Base-by-base conservation (phyloP, 2,329 filamentous ascomycete genomes). In the Ceratocystis destructans region DNA sequence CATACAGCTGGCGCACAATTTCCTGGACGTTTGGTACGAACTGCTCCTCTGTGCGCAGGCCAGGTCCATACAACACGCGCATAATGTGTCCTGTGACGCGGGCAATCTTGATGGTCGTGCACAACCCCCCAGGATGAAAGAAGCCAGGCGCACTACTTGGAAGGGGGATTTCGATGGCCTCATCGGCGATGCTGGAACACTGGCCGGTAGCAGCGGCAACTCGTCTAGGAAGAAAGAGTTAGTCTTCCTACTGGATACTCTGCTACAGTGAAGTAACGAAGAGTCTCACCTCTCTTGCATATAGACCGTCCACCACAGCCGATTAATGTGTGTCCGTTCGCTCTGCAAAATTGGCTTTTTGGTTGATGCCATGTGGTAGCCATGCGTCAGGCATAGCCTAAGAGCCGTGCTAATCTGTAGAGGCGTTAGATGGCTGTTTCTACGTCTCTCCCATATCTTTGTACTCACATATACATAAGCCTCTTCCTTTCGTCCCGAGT, bases 21-120 rank as follows among this genome's bases (percentile, higher is more conserved):
- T 74, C 72, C 2, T 74, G 73, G 0, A 74, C 73, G 2, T 71
- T 71, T 1, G 72, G 72, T 7, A 74, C 73, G 28, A 74, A 74
- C 0, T 70, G 71, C 0, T 72, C 69, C 61, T 74, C 73, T 1
- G 72, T 70, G 50, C 72, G 72, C 12, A 71, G 70, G 1, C 73
- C 71, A 0, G 73, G 72, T 0, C 73, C 73, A n/a, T 74, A 74
- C 1, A 74, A 69, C 1, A 73, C 73, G 71, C 17, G 6, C 45
- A 73, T 69, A 17, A 73, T 73, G 17, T 72, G 70, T 0, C 71
- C 71, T 2, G 71, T 70, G 0, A 70, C 70, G 33, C 68, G 69
- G 10, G 70, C 70, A 5, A 71, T 71, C 50, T 72, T 70, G 28
- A 73, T 73, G 22, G 73, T 73, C 33, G 71, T 72, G 12, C 71